These are phyloP conservation scores for Skeletonema menzelii DNA, from an alignment of 108 stramenopile species.

Conservation along the genomic window DNA sequence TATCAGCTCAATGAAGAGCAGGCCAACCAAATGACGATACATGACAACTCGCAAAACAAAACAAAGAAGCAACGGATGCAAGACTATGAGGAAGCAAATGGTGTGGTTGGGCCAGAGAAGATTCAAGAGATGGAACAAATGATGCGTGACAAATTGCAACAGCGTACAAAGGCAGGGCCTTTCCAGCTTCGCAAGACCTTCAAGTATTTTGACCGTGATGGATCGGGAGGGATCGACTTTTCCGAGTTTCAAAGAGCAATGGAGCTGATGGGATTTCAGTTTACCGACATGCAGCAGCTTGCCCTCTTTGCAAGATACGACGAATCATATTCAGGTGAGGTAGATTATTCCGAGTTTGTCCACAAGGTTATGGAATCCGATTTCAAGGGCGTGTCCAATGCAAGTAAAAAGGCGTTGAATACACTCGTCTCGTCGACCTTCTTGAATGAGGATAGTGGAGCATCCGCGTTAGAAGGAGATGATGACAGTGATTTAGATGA, in stretches of 20 bases:
- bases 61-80: conserved; percentile 43
- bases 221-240: conserved; percentile 60
- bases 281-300: conserved; percentile 64
- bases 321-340: conserved; percentile 57
- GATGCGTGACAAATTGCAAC: conserved; percentile 71
- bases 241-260: conserved; percentile 66
- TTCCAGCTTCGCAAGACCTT: conserved; percentile 70
- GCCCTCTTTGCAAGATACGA: conserved; percentile 69
- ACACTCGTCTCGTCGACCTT: conserved; percentile 53
- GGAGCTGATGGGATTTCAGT: conserved; percentile 75
- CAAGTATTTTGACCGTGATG: conserved; percentile 70
- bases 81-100: conserved; percentile 63
- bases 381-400: conserved; percentile 44
- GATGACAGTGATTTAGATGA: conserved; percentile 59
- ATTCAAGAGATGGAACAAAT: conserved; percentile 70
- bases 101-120: conserved; percentile 56
- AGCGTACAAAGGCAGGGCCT: conserved; percentile 58
- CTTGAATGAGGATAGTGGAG: conserved; percentile 15
- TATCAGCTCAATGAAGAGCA: conserved; percentile 54
- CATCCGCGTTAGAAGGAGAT: conserved; percentile 25
- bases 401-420: conserved; percentile 41
- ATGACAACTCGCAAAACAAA: conserved; percentile 33
- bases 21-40: conserved; percentile 28
- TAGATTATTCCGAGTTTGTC: conserved; percentile 64
- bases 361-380: conserved; percentile 63